phyloP scores from a whole-genome alignment of 2,329 filamentous ascomycete genomes.

The Colletotrichum sp. region DNA sequence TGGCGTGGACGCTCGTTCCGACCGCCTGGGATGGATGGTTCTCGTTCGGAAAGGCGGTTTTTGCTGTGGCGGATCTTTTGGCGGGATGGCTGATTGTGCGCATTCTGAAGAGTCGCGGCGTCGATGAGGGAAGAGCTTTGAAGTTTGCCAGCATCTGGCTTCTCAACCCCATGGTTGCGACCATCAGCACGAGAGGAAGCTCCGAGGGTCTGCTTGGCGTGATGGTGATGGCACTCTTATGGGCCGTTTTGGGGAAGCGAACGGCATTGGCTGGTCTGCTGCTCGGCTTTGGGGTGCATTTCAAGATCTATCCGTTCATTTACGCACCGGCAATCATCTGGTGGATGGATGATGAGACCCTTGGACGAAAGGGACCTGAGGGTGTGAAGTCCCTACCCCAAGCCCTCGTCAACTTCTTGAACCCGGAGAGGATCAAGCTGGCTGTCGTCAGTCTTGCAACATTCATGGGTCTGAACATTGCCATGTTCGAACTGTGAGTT shows the following conservation, averaged over 20 bases:
- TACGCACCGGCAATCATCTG: slow-evolving; percentile 84
- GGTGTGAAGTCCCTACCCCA: slow-evolving; percentile 24
- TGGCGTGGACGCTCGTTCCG: slow-evolving; percentile 89
- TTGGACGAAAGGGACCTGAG: slow-evolving; percentile 28
- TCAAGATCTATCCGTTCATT: slow-evolving; percentile 99
- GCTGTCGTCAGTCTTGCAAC: slow-evolving; percentile 70
- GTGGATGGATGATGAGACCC: slow-evolving; percentile 72
- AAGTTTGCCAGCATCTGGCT: slow-evolving; percentile 89
- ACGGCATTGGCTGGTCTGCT: slow-evolving; percentile 73
- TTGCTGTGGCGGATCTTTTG: slow-evolving; percentile 81
- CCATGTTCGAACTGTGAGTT: slow-evolving; percentile 79
- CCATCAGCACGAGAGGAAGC: slow-evolving; percentile 93
- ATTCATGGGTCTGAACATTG: slow-evolving; percentile 74
- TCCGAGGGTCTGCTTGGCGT: slow-evolving; percentile 90
- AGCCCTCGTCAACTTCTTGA: slow-evolving; percentile 50
- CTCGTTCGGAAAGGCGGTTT: slow-evolving; percentile 86
- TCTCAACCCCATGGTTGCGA: slow-evolving; percentile 96
- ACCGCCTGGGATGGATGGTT: slow-evolving; percentile 74
- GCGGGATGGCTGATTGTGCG: slow-evolving; percentile 78
- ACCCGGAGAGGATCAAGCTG: slow-evolving; percentile 60
- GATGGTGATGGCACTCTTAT: slow-evolving; percentile 81
- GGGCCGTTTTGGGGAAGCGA: slow-evolving; percentile 74
- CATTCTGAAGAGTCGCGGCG: slow-evolving; percentile 45
- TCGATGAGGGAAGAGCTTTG: slow-evolving; percentile 63
- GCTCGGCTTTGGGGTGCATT: slow-evolving; percentile 86